Evolutionary conservation across 345 rosid species (phyloP), one percentile per base, ranked within the genome.

Genomic region (Eucalyptus guilfoylei): DNA sequence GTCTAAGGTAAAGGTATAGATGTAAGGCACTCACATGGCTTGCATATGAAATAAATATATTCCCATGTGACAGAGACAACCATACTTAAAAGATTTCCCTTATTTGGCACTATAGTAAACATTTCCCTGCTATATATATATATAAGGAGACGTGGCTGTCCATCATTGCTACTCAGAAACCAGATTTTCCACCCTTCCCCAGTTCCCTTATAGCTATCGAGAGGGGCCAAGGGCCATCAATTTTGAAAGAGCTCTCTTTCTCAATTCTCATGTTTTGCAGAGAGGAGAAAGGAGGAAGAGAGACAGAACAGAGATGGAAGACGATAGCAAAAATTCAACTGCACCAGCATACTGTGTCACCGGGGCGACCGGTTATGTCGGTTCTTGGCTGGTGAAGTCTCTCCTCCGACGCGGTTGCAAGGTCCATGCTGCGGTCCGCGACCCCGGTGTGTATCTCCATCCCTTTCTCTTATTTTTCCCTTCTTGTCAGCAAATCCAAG

Each of bases 341-440:
- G 85, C 28, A 6, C 47, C 44, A 5, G 47, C 85, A 40, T 97
- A 94, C 86, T 97, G 98, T 80, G 99, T 96, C 26, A 96, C 97
- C 0, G 98, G 97, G 34, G 96, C 98, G 16, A 95, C 87, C 64
- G 99, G 98, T 30, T 97, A 94, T 60, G 90, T 96, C 44, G 98
- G 98, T 34, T 96, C 98, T 52, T 96, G 97, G 96, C 86, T 97
- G 88, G 98, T 95, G 86, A 95, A 94, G 93, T 90, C 94, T 89
- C 95, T 96, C 45, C 98, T 97, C 49, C 90, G 92, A 28, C 85
- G 91, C 88, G 97, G 98, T 49, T 92, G 86, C 89, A 89, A 28
- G 21, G 96, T 97, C 90, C 98, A 97, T 92, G 99, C 98, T 90
- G 92, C 97, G 2, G 91, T 93, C 88, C 92, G 98, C 50, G 92